Conservation (phyloP, 306 rosid species). For the Sindora glabra region DNA sequence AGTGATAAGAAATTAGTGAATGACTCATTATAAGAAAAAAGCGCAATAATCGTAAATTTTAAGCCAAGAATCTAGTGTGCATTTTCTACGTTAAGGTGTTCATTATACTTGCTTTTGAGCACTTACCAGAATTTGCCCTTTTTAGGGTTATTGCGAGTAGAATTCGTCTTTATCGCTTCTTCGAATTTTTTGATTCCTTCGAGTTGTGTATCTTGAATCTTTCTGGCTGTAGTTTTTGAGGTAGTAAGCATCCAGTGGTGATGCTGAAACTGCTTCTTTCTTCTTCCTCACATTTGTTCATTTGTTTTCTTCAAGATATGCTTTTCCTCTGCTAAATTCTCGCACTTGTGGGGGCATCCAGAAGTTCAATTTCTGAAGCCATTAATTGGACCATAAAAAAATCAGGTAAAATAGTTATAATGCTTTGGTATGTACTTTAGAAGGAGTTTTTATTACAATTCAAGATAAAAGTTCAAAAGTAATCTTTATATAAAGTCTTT, state of each 20-base stretch:
- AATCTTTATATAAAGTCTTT: too few species aligned
- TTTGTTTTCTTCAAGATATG: neutral
- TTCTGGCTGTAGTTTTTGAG: neutral
- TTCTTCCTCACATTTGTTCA: too few species aligned
- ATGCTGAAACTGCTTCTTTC: neutral
- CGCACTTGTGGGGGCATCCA: constrained; percentile 4
- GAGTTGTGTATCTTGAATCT: neutral
- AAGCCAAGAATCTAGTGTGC: neutral
- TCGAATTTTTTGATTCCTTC: neutral
- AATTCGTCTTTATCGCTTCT: neutral
- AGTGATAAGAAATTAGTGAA: neutral
- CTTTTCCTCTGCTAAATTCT: constrained; percentile 1
- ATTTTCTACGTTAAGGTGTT: neutral
- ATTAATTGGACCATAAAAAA: neutral
- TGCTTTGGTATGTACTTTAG: too few species aligned
- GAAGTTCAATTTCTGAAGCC: constrained; percentile 18
- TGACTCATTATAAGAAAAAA: neutral
- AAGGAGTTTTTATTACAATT: too few species aligned
- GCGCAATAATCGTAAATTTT: neutral
- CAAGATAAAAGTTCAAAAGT: too few species aligned
- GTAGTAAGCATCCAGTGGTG: neutral
- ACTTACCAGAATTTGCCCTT: neutral
- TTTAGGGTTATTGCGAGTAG: neutral
- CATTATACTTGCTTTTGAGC: neutral
- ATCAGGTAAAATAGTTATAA: neutral